These are phyloP conservation scores for Penicillium italicum DNA, from an alignment of 2,329 filamentous ascomycete species.

Conservation along the genomic window DNA sequence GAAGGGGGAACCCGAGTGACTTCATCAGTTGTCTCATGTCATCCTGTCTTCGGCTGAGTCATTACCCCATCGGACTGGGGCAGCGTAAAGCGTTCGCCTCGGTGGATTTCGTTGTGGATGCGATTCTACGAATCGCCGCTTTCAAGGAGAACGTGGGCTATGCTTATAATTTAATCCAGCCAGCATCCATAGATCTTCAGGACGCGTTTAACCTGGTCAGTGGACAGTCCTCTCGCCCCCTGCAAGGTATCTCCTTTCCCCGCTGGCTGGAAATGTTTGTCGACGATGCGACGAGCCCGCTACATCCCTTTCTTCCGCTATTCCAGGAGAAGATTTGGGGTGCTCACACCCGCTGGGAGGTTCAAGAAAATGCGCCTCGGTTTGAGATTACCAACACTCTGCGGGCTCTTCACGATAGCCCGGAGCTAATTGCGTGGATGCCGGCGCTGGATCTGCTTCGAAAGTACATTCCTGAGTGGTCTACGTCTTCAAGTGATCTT, in stretches of 20 bases:
- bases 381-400: background rate
- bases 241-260: background rate
- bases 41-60: conserved; percentile 11
- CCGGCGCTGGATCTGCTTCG: background rate
- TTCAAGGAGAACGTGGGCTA: conserved; percentile 10
- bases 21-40: conserved; percentile 16
- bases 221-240: background rate
- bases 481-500: background rate
- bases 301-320: background rate
- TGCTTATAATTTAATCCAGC: conserved; percentile 18
- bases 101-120: conserved; percentile 14
- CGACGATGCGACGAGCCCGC: background rate
- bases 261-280: background rate
- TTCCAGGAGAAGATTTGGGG: background rate
- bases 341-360: background rate
- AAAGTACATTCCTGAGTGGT: background rate
- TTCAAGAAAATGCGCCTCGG: background rate
- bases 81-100: conserved; percentile 15
- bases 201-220: background rate
- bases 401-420: background rate
- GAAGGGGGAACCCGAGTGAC: conserved; percentile 16
- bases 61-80: conserved; percentile 11
- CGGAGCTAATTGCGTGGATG: background rate
- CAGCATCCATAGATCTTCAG: background rate
- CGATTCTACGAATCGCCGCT: conserved; percentile 13